These are phyloP conservation scores for Malassezia equina DNA, from an alignment of 1,284 basidiomycete genomes.

Conservation along the genomic window DNA sequence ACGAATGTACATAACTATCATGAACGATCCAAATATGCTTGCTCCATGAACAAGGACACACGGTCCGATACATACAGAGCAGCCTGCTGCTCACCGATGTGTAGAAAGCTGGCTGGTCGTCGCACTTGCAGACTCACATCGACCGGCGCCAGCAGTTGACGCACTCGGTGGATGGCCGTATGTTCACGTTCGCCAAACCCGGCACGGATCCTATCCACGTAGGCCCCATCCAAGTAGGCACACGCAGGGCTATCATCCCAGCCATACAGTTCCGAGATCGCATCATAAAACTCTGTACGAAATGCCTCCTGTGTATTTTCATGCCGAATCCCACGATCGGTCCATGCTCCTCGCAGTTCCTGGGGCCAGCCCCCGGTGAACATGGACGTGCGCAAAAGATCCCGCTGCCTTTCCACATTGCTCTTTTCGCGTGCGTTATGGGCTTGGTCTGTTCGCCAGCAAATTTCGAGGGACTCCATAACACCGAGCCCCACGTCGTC, in stretches of 20 bases:
- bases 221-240: conserved; percentile 4
- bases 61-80: background rate
- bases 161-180: background rate
- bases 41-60: background rate
- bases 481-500: background rate
- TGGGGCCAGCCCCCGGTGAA: conserved; percentile 22
- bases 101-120: conserved; percentile 1
- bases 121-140: background rate
- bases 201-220: conserved; percentile 4
- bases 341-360: conserved; percentile 34
- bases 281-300: conserved; percentile 3
- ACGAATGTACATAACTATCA: background rate
- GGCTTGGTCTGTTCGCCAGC: conserved; percentile 1
- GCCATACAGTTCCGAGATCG: conserved; percentile 9
- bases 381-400: background rate
- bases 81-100: background rate
- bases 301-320: conserved; percentile 3
- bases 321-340: conserved; percentile 17
- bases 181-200: conserved; percentile 7
- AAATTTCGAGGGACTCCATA: background rate
- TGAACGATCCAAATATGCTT: background rate
- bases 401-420: background rate
- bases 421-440: background rate
- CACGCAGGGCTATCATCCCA: background rate
- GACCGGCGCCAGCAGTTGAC: background rate